Conservation (phyloP, 306 rosid species). For the Castanea crenata region DNA sequence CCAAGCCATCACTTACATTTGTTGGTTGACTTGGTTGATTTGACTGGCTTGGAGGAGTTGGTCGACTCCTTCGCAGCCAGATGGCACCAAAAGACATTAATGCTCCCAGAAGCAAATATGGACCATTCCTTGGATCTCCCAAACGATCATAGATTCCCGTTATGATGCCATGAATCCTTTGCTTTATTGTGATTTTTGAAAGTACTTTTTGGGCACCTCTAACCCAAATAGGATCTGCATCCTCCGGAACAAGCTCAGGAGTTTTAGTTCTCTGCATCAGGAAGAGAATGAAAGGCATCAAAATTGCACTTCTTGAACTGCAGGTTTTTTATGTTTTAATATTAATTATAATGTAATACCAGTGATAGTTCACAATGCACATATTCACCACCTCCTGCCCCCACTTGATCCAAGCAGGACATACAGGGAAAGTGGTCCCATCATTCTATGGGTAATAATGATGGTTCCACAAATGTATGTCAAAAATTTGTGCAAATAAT, state of each 20-base stretch:
- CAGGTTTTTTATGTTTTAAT: neutral
- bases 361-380: neutral
- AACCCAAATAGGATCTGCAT: conserved; percentile 61
- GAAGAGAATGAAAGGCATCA: neutral
- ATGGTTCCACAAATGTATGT: neutral
- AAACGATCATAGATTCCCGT: conserved; percentile 41
- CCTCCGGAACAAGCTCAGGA: conserved; percentile 73
- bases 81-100: conserved; percentile 66
- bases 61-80: conserved; percentile 76
- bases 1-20: conserved; percentile 38
- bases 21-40: conserved; percentile 42
- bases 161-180: conserved; percentile 30
- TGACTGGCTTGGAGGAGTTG: conserved; percentile 27
- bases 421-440: neutral
- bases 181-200: conserved; percentile 41
- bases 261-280: conserved; percentile 61
- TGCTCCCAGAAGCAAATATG: conserved; percentile 73
- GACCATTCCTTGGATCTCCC: conserved; percentile 89
- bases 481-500: neutral
- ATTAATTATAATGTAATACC: neutral
- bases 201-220: conserved; percentile 48
- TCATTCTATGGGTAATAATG: neutral
- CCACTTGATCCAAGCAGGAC: neutral
- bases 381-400: neutral
- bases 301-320: neutral